Evolutionary conservation across 1,139 yeast genomes (phyloP), one percentile per base, ranked within the genome.

Genomic region (Magnusiomyces magnusii): DNA sequence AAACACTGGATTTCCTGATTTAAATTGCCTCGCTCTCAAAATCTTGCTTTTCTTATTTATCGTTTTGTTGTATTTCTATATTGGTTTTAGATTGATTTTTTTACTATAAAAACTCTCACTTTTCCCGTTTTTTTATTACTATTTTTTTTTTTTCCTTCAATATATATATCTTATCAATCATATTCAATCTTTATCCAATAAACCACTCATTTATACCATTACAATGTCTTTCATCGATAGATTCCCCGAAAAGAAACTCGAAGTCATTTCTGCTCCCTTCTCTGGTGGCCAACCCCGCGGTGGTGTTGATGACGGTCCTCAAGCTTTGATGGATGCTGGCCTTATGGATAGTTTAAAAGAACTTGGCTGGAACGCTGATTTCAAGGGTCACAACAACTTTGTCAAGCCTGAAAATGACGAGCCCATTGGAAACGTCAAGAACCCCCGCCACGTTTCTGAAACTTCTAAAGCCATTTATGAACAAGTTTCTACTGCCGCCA

Each of bases 291-390:
- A 92, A 73, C 95, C 92, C 57, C 87, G 88, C 68, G 82, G 86
- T 42, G 99, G 99, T 59, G 97, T 92, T 49, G 98, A 92, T 69
- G 81, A 84, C 60, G 99, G 97, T 34, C 98, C 99, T n/a, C 82
- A 85, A 62, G 86, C 82, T 71, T 78, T 92, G 63, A 73, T 90
- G 58, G 80, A 85, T 63, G 82, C 84, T 60, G 97, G 97, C 2
- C 78, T 92, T 60, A 77, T 82, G 61, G 67, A 79, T 47, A 87
- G 86, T 66, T 71, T 92, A 60, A 74, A 81, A 64, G 74, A 76
- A 2, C 77, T 91, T 58, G 96, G 95, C 24, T 92, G 97, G 97
- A 73, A 77, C 25, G 80, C 85, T 19, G 68, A 74, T 3, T 71
- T 87, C 60, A 76, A 74, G 39, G 79, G 82, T 41, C 90, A 96